Base-by-base conservation (phyloP, 306 rosid genomes). In the Glycine tomentella region DNA sequence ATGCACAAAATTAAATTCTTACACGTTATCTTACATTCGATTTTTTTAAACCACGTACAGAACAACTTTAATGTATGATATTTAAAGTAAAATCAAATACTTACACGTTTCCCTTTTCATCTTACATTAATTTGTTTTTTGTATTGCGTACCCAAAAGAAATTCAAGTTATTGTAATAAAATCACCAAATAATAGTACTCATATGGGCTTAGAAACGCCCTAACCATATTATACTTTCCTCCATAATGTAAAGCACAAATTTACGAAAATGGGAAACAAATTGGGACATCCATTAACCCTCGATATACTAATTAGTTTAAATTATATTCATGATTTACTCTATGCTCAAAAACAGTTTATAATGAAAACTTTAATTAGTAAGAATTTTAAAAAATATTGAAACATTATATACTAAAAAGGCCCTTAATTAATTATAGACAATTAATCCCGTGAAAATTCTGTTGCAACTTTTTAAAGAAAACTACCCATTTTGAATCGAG, bases 201-300 rank as follows among this genome's bases (percentile, higher is more conserved):
- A 46, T 59, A 45, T 63, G 50, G 34, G 72, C 10, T n/a, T 12
- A 11, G 36, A 80, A 72, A 61, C 79, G 25, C 84, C 84, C 85
- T 58, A 69, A 70, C 17, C 40, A 8, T 12, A 17, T 52, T 17
- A 66, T 67, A 16, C 52, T 17, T 46, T 65, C 56, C 71, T 59
- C 46, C 69, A 44, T 14, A n/a, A 25, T 45, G 68, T 17, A 16
- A 57, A 75, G 56, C 25, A 38, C 80, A 69, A 75, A 40, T 3
- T 59, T 33, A 55, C 66, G 16, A 75, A 76, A 56, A 46, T 81
- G 56, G 75, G 48, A 36, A 71, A 25, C 11, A 68, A 4, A 42
- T 45, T 73, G 7, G 12, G 45, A 46, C 69, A 31, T 3, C 44
- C 76, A 42, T 25, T 67, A 25, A 25, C 31, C 31, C 31, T 25